Percentiles rank a stretch among this genome's conserved stretches.
phyloP scores from a whole-genome alignment of 495 filamentous ascomycete genomes.

The Barbatosphaeria neglecta region DNA sequence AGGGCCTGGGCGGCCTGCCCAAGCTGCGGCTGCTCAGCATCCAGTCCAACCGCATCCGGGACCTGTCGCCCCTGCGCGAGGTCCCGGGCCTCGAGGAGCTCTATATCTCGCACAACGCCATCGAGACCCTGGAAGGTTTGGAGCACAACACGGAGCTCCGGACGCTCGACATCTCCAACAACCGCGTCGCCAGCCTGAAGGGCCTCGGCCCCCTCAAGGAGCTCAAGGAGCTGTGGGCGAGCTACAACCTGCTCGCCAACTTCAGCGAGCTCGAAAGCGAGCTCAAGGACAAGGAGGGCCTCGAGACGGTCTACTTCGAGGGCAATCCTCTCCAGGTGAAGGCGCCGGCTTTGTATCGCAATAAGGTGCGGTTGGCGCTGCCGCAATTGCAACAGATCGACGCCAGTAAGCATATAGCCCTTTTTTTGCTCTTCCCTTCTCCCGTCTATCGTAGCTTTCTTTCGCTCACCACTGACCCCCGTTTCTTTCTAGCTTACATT shows the following conservation, averaged over 20 bases:
- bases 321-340: constrained; percentile 80
- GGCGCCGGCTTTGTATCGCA: constrained; percentile 70
- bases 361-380: constrained; percentile 80
- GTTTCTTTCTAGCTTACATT: constrained; percentile 35
- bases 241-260: constrained; percentile 67
- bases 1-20: constrained; percentile 54
- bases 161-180: constrained; percentile 83
- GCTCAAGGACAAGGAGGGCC: constrained; percentile 60
- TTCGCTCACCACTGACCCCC: too few species aligned
- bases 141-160: constrained; percentile 58
- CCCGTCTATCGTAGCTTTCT: too few species aligned
- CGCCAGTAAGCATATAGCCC: too few species aligned
- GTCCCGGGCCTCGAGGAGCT: constrained; percentile 83
- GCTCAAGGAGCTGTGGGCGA: constrained; percentile 90
- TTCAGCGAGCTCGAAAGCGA: constrained; percentile 78
- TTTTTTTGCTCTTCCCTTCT: too few species aligned
- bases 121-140: constrained; percentile 66
- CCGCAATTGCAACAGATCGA: constrained; percentile 88
- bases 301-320: constrained; percentile 95
- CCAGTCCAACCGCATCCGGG: constrained; percentile 88
- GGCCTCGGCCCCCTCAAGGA: constrained; percentile 56
- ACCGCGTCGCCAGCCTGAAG: constrained; percentile 63
- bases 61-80: constrained; percentile 58
- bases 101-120: constrained; percentile 95
- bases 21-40: constrained; percentile 87